Base-by-base conservation (phyloP, 768 basidiomycete species). In the Auricularia heimuer region DNA sequence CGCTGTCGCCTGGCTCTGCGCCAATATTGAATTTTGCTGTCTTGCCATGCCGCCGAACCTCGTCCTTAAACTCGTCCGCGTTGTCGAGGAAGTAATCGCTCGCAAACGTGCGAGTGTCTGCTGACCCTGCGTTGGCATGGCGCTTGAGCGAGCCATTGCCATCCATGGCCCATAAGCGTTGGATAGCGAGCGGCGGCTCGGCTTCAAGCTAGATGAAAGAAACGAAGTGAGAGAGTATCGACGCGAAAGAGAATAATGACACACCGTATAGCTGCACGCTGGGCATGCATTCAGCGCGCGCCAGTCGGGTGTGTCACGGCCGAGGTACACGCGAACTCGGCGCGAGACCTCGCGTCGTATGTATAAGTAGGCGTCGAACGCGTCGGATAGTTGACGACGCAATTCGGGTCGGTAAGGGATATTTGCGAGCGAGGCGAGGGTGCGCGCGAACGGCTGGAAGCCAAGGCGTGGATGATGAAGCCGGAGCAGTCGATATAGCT, bases 311-410 rank as follows among this genome's bases (percentile, higher is more conserved):
- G 37, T 61, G 24, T 71, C 67, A 3, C 67, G 66, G 1, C 63
- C 62, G 4, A 77, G 68, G 1, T 62, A 67, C 3, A 47, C 18
- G 8, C 63, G 29, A 29, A 72, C 66, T 0, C 65, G 61, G 1
- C 21, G 21, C 4, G 72, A 66, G 11, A 72, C 65, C 11, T 42
- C 37, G 6, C 44, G 56, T 1, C 64, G 68, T 14, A 76, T 63
- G 18, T 71, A 68, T 10, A 74, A 67, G 24, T 73, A 75, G 3
- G 69, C 47, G 65, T 76, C 72, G 37, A 67, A 73, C 0, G 69
- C 65, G 14, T 70, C 67, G 2, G 70, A 67, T 39, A 76, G 72
- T 62, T 75, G 73, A 3, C 54, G 18, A 0, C 54, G 63, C 16
- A 71, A 51, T 47, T 65, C 64, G 3, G 37, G 42, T 11, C 66